Evolutionary conservation across 164 flowering plant species (phyloP).

Genomic region (Macadamia tetraphylla): DNA sequence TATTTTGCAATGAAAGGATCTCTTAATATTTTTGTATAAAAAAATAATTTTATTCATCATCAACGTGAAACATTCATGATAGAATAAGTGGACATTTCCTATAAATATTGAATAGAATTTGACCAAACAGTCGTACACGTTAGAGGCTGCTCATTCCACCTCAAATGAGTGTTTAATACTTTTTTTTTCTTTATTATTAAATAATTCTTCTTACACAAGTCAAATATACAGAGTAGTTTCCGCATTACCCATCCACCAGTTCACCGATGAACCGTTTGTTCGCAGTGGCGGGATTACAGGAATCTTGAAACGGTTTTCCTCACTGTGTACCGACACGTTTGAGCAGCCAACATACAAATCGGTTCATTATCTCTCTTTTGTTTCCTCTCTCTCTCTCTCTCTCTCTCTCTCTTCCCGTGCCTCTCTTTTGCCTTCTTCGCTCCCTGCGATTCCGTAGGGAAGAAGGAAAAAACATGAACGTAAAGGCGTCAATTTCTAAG

Average conservation of each 20-base stretch:
- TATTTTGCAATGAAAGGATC: no score
- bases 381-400: neutral
- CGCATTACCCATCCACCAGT: neutral
- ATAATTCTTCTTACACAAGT: no score
- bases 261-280: neutral
- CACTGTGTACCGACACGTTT: neutral
- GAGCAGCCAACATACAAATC: neutral
- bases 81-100: no score
- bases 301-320: neutral
- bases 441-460: neutral
- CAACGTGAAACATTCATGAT: no score
- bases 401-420: conserved; percentile 1
- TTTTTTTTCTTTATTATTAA: no score
- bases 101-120: no score
- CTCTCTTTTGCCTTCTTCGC: neutral
- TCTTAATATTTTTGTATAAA: no score
- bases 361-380: neutral
- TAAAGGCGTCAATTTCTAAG: conserved; percentile 59
- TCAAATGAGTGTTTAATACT: no score
- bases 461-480: conserved; percentile 37
- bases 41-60: no score
- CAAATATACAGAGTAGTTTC: no score
- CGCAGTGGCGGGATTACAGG: neutral
- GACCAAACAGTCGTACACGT: no score
- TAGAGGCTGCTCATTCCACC: no score